These are phyloP conservation scores for Amylostereum areolatum DNA, from an alignment of 1,284 basidiomycete genomes.

Conservation along the genomic window DNA sequence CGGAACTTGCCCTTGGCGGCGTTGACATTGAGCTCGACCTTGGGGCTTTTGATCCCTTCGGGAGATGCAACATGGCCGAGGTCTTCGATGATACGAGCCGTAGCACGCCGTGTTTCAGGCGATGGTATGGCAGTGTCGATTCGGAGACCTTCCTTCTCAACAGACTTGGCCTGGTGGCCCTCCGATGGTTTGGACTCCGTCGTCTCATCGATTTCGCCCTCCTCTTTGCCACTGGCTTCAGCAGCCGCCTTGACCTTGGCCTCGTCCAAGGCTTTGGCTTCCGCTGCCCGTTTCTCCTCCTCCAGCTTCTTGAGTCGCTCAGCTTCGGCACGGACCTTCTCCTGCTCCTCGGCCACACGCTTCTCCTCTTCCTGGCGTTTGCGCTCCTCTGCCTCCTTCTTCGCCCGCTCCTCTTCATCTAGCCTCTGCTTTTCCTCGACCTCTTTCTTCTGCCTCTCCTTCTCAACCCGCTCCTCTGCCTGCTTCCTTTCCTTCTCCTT, in stretches of 20 bases:
- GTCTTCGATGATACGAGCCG: slow-evolving; percentile 80
- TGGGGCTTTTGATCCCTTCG: slow-evolving; percentile 78
- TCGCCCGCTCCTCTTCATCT: slow-evolving; percentile 20
- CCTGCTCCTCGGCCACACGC: slow-evolving; percentile 23
- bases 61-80: slow-evolving; percentile 80
- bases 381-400: slow-evolving; percentile 31
- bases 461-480: slow-evolving; percentile 19
- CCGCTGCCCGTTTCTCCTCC: slow-evolving; percentile 26
- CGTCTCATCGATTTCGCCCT: slow-evolving; percentile 32
- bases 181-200: slow-evolving; percentile 26
- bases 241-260: slow-evolving; percentile 15
- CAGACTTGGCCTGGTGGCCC: slow-evolving; percentile 18
- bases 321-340: slow-evolving; percentile 23
- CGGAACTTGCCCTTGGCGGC: slow-evolving; percentile 88
- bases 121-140: slow-evolving; percentile 50
- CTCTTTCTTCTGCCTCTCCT: slow-evolving; percentile 22
- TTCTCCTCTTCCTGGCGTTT: slow-evolving; percentile 30
- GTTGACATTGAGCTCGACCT: slow-evolving; percentile 79
- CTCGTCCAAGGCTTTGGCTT: slow-evolving; percentile 23
- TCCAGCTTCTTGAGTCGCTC: slow-evolving; percentile 23
- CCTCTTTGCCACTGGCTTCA: slow-evolving; percentile 23
- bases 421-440: slow-evolving; percentile 18
- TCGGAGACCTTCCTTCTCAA: slow-evolving; percentile 45
- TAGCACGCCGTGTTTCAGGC: slow-evolving; percentile 38
- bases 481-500: slow-evolving; percentile 27